Conservation (phyloP, 768 basidiomycete species). For the Lyophyllum shimeji region DNA sequence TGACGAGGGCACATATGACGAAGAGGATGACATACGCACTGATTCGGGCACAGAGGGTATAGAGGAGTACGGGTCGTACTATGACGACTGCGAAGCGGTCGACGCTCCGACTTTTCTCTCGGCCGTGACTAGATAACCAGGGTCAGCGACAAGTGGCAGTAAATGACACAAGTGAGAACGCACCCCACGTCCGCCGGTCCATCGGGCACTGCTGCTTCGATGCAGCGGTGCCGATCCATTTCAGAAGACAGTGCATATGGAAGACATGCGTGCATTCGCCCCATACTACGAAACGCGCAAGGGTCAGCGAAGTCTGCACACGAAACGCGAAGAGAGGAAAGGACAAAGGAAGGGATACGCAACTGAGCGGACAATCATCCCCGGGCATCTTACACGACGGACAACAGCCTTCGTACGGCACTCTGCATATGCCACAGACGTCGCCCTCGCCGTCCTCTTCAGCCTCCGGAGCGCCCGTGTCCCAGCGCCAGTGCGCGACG, state of each 20-base stretch:
- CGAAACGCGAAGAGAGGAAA: neutral
- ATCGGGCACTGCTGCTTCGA: constrained; percentile 99
- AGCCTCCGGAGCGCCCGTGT: constrained; percentile 42
- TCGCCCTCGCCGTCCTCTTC: constrained; percentile 56
- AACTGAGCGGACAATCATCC: constrained; percentile 91
- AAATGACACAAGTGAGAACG: constrained; percentile 24
- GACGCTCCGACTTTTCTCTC: constrained; percentile 45
- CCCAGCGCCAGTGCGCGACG: constrained; percentile 90
- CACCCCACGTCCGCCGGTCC: constrained; percentile 93
- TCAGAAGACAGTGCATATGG: constrained; percentile 97
- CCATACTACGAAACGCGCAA: constrained; percentile 66
- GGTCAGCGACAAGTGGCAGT: neutral
- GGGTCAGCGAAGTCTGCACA: constrained; percentile 11
- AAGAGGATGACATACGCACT: too few species aligned
- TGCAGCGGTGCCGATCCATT: constrained; percentile 89
- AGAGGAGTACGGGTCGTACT: neutral
- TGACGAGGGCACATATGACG: too few species aligned
- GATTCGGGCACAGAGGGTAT: constrained; percentile 7
- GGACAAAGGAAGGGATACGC: constrained; percentile 25
- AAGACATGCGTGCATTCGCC: constrained; percentile 97
- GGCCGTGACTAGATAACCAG: constrained; percentile 42
- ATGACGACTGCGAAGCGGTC: constrained; percentile 3
- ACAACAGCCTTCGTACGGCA: constrained; percentile 92
- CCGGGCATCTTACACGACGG: constrained; percentile 96
- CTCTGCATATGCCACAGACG: constrained; percentile 85